phyloP scores from a whole-genome alignment of 306 rosid genomes.

The Astragalus glycyphyllos region DNA sequence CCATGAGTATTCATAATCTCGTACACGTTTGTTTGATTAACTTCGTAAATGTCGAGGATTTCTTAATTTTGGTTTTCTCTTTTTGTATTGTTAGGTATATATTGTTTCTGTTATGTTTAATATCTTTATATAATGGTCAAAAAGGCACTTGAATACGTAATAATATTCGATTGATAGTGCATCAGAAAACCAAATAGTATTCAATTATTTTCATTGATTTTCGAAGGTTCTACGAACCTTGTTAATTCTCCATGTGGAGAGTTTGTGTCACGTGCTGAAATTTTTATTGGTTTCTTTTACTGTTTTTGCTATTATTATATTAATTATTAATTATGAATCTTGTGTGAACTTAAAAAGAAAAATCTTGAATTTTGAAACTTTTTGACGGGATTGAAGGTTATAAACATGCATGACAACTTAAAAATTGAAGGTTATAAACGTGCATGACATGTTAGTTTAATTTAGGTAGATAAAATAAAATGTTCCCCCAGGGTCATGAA shows the following conservation, averaged over 20 bases:
- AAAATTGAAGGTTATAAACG: too few species aligned
- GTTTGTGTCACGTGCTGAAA: conserved; percentile 36
- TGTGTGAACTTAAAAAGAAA: too few species aligned
- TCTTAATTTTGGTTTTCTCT: not conserved
- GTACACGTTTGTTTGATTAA: conserved; percentile 1
- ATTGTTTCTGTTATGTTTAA: not conserved
- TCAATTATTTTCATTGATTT: conserved; percentile 19
- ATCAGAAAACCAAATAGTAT: not conserved
- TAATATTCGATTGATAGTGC: too few species aligned
- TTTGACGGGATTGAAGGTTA: too few species aligned
- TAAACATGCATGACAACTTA: too few species aligned
- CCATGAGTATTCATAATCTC: conserved; percentile 27
- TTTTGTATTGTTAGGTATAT: not conserved
- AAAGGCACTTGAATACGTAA: not conserved
- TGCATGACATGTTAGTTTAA: too few species aligned
- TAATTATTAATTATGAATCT: too few species aligned
- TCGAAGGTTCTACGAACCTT: conserved; percentile 19
- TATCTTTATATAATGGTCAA: conserved; percentile 6
- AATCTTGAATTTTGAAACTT: too few species aligned
- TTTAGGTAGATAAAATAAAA: too few species aligned
- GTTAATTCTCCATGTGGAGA: conserved; percentile 41
- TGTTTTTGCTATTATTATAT: too few species aligned
- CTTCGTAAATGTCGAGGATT: not conserved
- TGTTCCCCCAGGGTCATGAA: too few species aligned
- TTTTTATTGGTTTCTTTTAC: not conserved